These are phyloP conservation scores for Colletotrichum eremochloae DNA, from an alignment of 2,329 filamentous ascomycete genomes.

Conservation along the genomic window DNA sequence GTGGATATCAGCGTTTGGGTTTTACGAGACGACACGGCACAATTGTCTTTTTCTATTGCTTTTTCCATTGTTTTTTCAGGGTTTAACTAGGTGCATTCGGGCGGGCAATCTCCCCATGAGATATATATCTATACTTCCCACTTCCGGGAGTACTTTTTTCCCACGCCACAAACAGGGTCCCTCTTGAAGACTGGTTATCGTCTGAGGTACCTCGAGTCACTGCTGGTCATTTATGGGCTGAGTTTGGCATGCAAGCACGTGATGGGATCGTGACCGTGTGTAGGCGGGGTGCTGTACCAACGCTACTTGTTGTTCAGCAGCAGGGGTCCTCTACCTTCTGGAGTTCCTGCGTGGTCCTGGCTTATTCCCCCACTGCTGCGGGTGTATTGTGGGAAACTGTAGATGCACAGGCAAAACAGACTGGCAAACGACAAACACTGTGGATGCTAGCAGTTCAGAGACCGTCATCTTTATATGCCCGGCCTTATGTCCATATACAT, in stretches of 20 bases:
- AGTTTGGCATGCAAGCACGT: neutral
- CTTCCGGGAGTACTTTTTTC: slow-evolving; percentile 25
- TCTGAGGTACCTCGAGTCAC: no score
- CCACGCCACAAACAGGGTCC: slow-evolving; percentile 20
- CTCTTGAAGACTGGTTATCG: no score
- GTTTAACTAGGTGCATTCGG: slow-evolving; percentile 22
- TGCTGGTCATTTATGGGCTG: neutral
- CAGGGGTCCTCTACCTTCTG: neutral
- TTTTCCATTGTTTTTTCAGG: slow-evolving; percentile 7
- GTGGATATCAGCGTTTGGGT: slow-evolving; percentile 40
- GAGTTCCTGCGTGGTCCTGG: neutral
- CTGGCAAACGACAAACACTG: neutral
- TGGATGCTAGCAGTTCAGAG: no score
- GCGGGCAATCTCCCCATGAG: slow-evolving; percentile 11
- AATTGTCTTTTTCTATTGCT: neutral
- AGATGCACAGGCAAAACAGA: neutral
- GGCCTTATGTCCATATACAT: neutral
- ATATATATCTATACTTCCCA: slow-evolving; percentile 21
- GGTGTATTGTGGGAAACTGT: neutral
- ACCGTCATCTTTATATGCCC: no score
- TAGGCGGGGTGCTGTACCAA: neutral
- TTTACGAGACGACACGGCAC: slow-evolving; percentile 28
- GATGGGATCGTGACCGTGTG: neutral
- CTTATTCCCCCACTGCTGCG: neutral
- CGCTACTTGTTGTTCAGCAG: neutral